Base-by-base conservation (phyloP, 2,329 filamentous ascomycete genomes). In the Blastomyces gilchristii region DNA sequence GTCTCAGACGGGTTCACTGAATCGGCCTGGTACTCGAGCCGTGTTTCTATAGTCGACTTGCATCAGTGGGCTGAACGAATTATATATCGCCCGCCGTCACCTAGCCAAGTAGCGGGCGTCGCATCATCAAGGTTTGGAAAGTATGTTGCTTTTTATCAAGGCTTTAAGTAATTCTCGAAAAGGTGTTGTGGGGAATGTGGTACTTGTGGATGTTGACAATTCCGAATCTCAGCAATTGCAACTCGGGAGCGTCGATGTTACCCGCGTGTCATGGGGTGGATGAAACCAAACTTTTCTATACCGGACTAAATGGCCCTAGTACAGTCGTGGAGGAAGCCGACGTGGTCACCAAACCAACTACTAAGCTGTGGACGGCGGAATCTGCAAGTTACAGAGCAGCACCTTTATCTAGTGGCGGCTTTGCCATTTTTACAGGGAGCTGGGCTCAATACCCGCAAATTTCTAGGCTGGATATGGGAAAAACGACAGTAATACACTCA, bases 351-450 rank as follows among this genome's bases (percentile, higher is more conserved):
- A 56, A 16, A 4, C n/a, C 16, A 37, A 39, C 11, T 39, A 56
- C 31, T 39, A 12, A 39, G 8, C 53, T 14, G 3, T 56, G 53
- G 53, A 56, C 37, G 31, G n/a, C 31, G n/a, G 53, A 56, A 18
- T 11, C 37, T 16, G 54, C 54, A 43, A 58, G 37, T 28, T 58
- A 58, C n/a, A 37, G 54, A 14, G 54, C n/a, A 6, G 12, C 54
- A 7, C 54, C 37, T 37, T 3, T 58, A 16, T 12, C 37, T 39
- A 58, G 39, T 22, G 37, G 34, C 37, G 11, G 37, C 6, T 58
- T 58, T 58, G 39, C 34, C 54, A 58, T 58, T 43, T 25, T 58
- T 43, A 39, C 54, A 16, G 54, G 37, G 25, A 58, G 54, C 9
- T 58, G 54, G 37, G 28, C 4, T 4, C 54, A 58, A 58, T 58